Evolutionary conservation across 192 early-diverging fungal genomes (phyloP), one percentile per base, ranked within the genome.

Genomic region (Umbelopsis sp.): DNA sequence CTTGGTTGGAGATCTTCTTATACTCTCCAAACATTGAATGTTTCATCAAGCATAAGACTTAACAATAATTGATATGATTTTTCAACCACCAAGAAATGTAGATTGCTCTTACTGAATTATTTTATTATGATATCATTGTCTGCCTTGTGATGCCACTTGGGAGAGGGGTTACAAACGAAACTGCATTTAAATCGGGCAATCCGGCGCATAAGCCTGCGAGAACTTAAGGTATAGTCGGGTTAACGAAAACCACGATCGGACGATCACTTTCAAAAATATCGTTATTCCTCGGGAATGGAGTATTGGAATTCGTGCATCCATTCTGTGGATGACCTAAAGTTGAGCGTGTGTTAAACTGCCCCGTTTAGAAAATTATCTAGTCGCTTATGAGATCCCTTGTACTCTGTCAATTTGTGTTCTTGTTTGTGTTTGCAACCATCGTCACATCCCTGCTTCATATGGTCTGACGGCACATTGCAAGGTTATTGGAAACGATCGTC

Each of bases 51-150:
- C 56, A 62, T 17, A 62, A 62, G 56, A 62, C 56, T 62, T 62
- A 62, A 62, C 56, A 62, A 62, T 62, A 62, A 62, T 49, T 62
- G 56, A 62, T 62, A 62, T 62, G 56, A 62, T 62, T 62, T 62
- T 62, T 62, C 56, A 62, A 62, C 26, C 31, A 62, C 26, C 26
- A 34, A 62, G 31, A 32, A 62, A 62, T 62, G 56, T 62, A 62
- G 56, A 62, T 36, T 62, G 14, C 31, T 32, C 31, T 34, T 62
- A 36, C 34, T 49, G 47, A 41, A 41, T 21, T 3, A n/a, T 1
- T 34, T 34, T 62, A 14, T 34, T n/a, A 34, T 34, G 17, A 36
- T 32, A 17, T 14, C 17, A 0, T 6, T 34, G 56, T 16, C 56
- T 62, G 56, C 31, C 26, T 62, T 4, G 24, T 34, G 26, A 17